Base-by-base conservation (phyloP, 805 yeast genomes). In the Hanseniaspora guilliermondii region DNA sequence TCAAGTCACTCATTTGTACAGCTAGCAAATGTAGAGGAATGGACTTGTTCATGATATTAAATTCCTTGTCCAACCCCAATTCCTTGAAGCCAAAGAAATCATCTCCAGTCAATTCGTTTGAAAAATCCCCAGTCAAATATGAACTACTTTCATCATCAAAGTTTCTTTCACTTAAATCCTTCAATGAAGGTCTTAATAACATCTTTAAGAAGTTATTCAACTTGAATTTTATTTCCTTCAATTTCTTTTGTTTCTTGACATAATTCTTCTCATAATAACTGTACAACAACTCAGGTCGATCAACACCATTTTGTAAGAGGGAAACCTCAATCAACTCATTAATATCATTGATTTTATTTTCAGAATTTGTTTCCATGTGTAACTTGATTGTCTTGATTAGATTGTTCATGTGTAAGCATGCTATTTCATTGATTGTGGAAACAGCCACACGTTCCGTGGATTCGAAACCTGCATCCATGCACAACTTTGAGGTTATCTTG, bases 51-150 rank as follows among this genome's bases (percentile, higher is more conserved):
- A 88, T 69, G 64, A 91, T 72, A 11, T 91, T 89, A 65, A 87
- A 84, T 66, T 93, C 99, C 62, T 83, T 86, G 62, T 91, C 97
- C 53, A 93, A 71, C 0, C 98, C 98, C 47, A 93, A 73, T 60
- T 91, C 97, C 64, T 78, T 85, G 73, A 93, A 94, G 0, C 99
- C 99, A 70, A 94, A 94, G 75, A 89, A 93, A 69, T 93, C 99
- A 62, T 91, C 98, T 6, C 97, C 98, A 0, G 71, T 67, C 38
- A 93, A 71, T 57, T 89, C 96, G 61, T 79, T 83, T 1, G 96
- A 84, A 66, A 93, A 93, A 62, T 89, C 97, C 56, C 99, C 99
- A 32, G 93, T 85, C 59, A 91, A 69, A 65, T 89, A 93, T 67
- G 91, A 96, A 59, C 93, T 97, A 62, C 95, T 84, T 62, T 87